Evolutionary conservation across 768 basidiomycete species (phyloP).

Genomic region (Lentinus brumalis): DNA sequence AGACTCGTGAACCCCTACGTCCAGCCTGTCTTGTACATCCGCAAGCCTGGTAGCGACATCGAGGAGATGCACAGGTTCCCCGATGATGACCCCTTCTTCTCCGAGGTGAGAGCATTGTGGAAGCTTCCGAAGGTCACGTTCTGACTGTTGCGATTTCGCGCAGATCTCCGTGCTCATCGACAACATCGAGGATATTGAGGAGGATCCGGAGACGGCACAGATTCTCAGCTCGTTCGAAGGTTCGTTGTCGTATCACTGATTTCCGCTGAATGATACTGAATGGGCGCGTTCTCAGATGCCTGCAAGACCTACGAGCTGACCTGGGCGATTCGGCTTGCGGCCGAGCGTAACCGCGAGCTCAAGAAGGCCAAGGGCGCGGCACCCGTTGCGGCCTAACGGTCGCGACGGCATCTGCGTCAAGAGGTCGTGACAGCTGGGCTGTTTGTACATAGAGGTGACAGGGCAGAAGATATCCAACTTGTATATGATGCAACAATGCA

Average conservation of each 20-base stretch:
- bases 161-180: conserved; percentile 84
- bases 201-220: conserved; percentile 75
- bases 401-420: no score
- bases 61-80: conserved; percentile 72
- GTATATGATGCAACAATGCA: not conserved
- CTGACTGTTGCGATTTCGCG: not conserved
- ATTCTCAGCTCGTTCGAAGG: conserved; percentile 89
- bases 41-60: conserved; percentile 78
- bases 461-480: not conserved
- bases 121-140: not conserved
- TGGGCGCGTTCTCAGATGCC: conserved; percentile 55
- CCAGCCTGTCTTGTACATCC: conserved; percentile 83
- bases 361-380: conserved; percentile 6
- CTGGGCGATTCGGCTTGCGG: conserved; percentile 88
- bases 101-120: conserved; percentile 52
- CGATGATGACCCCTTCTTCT: conserved; percentile 93
- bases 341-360: conserved; percentile 60
- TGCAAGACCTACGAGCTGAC: conserved; percentile 88
- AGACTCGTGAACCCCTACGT: conserved; percentile 94
- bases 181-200: conserved; percentile 86
- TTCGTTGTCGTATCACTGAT: conserved; percentile 30
- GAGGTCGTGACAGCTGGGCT: no score
- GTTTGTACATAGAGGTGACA: not conserved
- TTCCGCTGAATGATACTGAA: not conserved
- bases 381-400: not conserved